Base-by-base conservation (phyloP, 768 basidiomycete genomes). In the Phanerodontia chrysosporium region DNA sequence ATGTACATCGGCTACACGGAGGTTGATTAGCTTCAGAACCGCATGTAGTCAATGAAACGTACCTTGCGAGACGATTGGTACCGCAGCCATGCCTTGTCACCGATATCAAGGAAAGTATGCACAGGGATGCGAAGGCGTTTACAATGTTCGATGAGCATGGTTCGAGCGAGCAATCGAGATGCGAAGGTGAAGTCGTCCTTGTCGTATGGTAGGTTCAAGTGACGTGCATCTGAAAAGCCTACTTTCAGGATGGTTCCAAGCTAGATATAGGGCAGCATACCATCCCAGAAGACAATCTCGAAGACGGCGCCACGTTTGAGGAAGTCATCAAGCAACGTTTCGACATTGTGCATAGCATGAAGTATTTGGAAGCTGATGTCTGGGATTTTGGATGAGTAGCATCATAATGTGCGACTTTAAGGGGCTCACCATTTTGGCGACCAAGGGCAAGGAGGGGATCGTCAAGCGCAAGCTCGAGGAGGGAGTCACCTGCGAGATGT, bases 271-370 rank as follows among this genome's bases (percentile, higher is more conserved):
- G 45, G 22, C 9, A 58, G 58, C 39, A 39, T 57, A 83, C 87
- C 75, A 58, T 82, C 69, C 75, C 80, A 89, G 66, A 89, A 89
- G 3, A 83, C 80, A 29, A 89, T 71, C 32, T 88, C 84, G 55
- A 88, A 86, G 30, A 77, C 75, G 0, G 81, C 81, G 5, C 74
- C 75, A 14, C 86, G 76, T 28, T 71, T 73, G 16, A 72, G 66
- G 57, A 86, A 80, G 36, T 84, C 75, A 7, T 74, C 56, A 7
- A 89, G 66, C 3, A 77, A 70, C n/a, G 72, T 69, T 64, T 89
- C 87, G 36, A 89, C 70, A 3, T 73, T 68, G 55, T 81, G 75
- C 28, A 79, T 70, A 2, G 86, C 88, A 65, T 89, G 87, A 1
- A 86, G 59, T 49, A 85, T 78, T 67, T 89, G 87, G 61, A 86